A percentile compares a stretch with the other conserved stretches of the same genome.
Evolutionary conservation across 192 early-diverging fungal species (phyloP).

Genomic region (Lobosporangium transversale): DNA sequence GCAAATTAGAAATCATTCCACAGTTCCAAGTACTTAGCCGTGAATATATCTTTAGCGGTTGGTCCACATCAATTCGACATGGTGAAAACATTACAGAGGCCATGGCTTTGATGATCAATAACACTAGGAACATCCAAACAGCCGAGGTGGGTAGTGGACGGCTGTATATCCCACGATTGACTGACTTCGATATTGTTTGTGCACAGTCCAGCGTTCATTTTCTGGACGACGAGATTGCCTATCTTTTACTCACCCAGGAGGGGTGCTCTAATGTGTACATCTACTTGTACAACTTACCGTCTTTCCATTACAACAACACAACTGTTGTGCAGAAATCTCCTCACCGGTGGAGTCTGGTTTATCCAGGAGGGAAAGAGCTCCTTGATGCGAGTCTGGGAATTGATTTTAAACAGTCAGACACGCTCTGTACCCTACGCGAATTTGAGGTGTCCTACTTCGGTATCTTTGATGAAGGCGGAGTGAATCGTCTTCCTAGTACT

Average conservation of each 20-base stretch:
- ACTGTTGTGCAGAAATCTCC: not conserved
- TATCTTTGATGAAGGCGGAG: too few species aligned
- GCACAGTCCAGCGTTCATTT: not conserved
- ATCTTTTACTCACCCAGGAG: not conserved
- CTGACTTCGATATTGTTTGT: not conserved
- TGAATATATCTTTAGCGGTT: not conserved
- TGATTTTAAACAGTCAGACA: not conserved
- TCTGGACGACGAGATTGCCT: too few species aligned
- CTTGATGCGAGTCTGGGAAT: not conserved
- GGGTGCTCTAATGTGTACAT: not conserved
- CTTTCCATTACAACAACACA: too few species aligned
- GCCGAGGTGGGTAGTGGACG: not conserved
- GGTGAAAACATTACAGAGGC: not conserved
- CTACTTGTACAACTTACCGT: too few species aligned
- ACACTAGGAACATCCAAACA: slow-evolving; percentile 3
- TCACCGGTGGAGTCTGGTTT: not conserved
- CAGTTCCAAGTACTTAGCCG: not conserved
- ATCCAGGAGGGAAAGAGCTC: not conserved
- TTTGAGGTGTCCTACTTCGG: too few species aligned
- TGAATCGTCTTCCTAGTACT: not conserved
- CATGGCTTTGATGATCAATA: not conserved
- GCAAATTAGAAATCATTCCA: not conserved
- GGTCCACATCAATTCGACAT: not conserved
- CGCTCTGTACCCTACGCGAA: too few species aligned
- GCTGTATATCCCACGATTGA: not conserved